phyloP scores from a whole-genome alignment of 2,329 filamentous ascomycete genomes.

The Colletotrichum salicis region DNA sequence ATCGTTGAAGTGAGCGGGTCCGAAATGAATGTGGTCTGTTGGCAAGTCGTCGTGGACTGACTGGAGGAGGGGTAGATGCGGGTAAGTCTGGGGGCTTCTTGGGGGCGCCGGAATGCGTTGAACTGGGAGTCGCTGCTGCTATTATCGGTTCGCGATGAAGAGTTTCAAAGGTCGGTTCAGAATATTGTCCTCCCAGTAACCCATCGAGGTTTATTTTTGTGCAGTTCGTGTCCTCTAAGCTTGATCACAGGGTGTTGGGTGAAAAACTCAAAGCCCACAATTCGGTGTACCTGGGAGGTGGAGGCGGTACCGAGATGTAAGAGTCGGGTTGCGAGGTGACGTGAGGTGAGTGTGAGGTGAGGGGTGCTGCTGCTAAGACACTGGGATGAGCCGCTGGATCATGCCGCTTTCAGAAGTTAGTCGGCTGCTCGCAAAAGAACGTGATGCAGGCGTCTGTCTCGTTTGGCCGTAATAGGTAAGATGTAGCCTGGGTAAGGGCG shows the following conservation, averaged over 20 bases:
- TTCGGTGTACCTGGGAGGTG: background rate
- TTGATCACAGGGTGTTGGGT: background rate
- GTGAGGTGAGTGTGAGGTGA: background rate
- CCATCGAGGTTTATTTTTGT: constrained; percentile 16
- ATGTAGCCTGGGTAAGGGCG: constrained; percentile 6
- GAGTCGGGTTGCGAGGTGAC: background rate
- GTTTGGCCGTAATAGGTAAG: constrained; percentile 31
- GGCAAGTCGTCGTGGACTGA: constrained; percentile 15
- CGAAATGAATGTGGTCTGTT: background rate
- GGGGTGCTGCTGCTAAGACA: constrained; percentile 22
- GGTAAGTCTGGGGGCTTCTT: constrained; percentile 1
- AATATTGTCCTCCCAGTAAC: constrained; percentile 7
- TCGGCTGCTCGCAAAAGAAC: constrained; percentile 19
- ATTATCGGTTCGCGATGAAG: constrained; percentile 22
- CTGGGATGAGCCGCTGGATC: constrained; percentile 26
- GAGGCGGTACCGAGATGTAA: background rate
- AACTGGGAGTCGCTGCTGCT: constrained; percentile 11
- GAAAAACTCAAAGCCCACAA: background rate
- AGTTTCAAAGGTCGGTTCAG: constrained; percentile 13
- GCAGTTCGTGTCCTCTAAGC: background rate
- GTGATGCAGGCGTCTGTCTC: constrained; percentile 31
- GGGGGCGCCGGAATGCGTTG: background rate
- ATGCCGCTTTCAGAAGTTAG: constrained; percentile 31
- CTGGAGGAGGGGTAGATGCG: background rate
- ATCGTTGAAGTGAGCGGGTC: background rate